Base-by-base conservation (phyloP, 495 filamentous ascomycete genomes). In the Parachaetomium inaequale region DNA sequence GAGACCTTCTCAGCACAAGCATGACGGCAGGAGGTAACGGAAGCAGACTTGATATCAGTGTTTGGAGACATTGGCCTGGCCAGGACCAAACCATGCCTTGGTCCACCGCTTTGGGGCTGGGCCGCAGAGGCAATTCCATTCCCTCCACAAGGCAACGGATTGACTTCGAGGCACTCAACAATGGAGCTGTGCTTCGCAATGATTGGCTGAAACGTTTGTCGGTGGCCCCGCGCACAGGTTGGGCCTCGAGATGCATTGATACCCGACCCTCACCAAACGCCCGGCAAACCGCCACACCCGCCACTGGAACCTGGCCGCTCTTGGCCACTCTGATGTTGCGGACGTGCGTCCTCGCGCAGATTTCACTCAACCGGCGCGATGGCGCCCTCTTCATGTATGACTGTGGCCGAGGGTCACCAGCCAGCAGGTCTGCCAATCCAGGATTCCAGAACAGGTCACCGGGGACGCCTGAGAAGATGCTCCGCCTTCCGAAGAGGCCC, bases 181-280 rank as follows among this genome's bases (percentile, higher is more conserved):
- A 38, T 28, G 31, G 43, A 38, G 56, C 36, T 12, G 38, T 25
- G n/a, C 50, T 36, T 46, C 12, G 17, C 28, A 50, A 5, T 66
- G 68, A 72, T 74, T 74, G 71, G 71, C 57, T 63, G 62, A 34
- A 31, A 19, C 19, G 7, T 12, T 7, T 19, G 19, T 56, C 52
- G 42, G 10, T 34, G 53, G 8, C 5, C 54, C 32, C 25, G 3
- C 38, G 32, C 54, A 52, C 45, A 63, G 58, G 61, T 73, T 68
- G 68, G 72, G 70, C 63, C 68, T 40, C 43, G 14, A 55, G 56
- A 74, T 50, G 72, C 71, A 70, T 75, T 75, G 72, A 63, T 75
- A 72, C 72, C 72, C 72, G 62, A 75, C 62, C n/a, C 49, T 61
- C 31, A 29, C 28, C 62, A 65, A 56, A 65, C 62, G 55, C 38